Evolutionary conservation across 1,284 basidiomycete genomes (phyloP).

Genomic region (Porogramme epimiltina): DNA sequence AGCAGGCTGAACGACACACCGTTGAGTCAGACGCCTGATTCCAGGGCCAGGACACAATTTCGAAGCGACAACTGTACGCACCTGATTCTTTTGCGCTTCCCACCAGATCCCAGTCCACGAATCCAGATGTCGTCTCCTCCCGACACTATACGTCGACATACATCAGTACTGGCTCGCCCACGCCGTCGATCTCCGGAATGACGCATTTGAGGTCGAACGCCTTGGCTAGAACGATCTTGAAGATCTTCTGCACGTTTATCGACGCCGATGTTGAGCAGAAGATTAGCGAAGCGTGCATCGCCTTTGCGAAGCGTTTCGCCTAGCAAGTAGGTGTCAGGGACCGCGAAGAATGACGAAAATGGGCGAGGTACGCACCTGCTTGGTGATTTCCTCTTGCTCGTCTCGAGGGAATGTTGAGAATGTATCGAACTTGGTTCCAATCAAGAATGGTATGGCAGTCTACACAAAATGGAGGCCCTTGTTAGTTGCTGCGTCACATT

Average conservation of each 20-base stretch:
- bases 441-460: slow-evolving; percentile 95
- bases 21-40: slow-evolving; percentile 8
- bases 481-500: not conserved
- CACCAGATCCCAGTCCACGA: slow-evolving; percentile 19
- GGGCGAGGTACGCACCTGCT: slow-evolving; percentile 68
- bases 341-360: not conserved
- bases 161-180: slow-evolving; percentile 90
- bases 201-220: slow-evolving; percentile 93
- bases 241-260: slow-evolving; percentile 99
- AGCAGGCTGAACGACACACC: slow-evolving; percentile 7
- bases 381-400: slow-evolving; percentile 98
- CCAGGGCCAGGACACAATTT: not conserved
- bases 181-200: slow-evolving; percentile 94
- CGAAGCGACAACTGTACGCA: not conserved
- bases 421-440: slow-evolving; percentile 97
- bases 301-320: slow-evolving; percentile 95
- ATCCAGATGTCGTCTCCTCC: slow-evolving; percentile 9
- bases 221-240: slow-evolving; percentile 93
- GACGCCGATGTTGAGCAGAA: slow-evolving; percentile 98
- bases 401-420: slow-evolving; percentile 95
- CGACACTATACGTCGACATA: slow-evolving; percentile 80
- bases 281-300: slow-evolving; percentile 98
- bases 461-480: slow-evolving; percentile 33
- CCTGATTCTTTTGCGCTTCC: slow-evolving; percentile 23
- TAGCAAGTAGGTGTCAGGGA: slow-evolving; percentile 29